phyloP scores from a whole-genome alignment of 2,329 filamentous ascomycete species.

The Penicillium sp. region DNA sequence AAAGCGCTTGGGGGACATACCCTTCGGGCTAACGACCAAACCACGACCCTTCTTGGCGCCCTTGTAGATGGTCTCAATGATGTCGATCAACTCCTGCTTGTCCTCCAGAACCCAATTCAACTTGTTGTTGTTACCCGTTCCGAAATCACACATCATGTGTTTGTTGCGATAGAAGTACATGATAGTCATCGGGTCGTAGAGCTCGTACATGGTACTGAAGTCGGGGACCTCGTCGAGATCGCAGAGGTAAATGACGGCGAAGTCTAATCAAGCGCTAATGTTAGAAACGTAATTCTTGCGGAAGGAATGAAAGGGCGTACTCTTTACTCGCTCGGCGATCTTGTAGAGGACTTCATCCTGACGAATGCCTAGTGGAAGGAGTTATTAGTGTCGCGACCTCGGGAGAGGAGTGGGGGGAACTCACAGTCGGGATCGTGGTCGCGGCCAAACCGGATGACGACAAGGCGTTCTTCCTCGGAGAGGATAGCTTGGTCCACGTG shows the following conservation, averaged over 20 bases:
- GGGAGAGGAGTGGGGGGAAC: slow-evolving; percentile 2
- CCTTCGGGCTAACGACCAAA: slow-evolving; percentile 95
- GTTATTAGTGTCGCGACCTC: slow-evolving; percentile 19
- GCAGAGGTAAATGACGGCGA: slow-evolving; percentile 77
- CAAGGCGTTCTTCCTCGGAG: slow-evolving; percentile 82
- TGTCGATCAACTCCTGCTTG: slow-evolving; percentile 98
- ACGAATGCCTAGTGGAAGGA: slow-evolving; percentile 54
- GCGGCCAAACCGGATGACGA: slow-evolving; percentile 83
- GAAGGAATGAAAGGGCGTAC: slow-evolving; percentile 19
- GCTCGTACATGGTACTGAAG: slow-evolving; percentile 94
- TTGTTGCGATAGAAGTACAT: slow-evolving; percentile 78
- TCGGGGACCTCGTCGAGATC: slow-evolving; percentile 88
- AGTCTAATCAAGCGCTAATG: slow-evolving; percentile 25
- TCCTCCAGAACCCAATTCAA: slow-evolving; percentile 95
- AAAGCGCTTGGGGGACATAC: slow-evolving; percentile 38
- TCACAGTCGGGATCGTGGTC: slow-evolving; percentile 75
- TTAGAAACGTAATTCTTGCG: background rate
- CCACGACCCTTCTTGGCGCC: slow-evolving; percentile 98
- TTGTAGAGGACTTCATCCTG: slow-evolving; percentile 94
- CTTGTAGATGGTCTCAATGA: slow-evolving; percentile 95
- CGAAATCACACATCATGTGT: slow-evolving; percentile 90
- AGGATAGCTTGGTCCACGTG: slow-evolving; percentile 97
- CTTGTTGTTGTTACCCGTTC: slow-evolving; percentile 98
- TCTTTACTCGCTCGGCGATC: slow-evolving; percentile 91
- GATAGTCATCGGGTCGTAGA: slow-evolving; percentile 86